Conservation (phyloP, 2,329 filamentous ascomycete species). For the Diaporthe batatas region DNA sequence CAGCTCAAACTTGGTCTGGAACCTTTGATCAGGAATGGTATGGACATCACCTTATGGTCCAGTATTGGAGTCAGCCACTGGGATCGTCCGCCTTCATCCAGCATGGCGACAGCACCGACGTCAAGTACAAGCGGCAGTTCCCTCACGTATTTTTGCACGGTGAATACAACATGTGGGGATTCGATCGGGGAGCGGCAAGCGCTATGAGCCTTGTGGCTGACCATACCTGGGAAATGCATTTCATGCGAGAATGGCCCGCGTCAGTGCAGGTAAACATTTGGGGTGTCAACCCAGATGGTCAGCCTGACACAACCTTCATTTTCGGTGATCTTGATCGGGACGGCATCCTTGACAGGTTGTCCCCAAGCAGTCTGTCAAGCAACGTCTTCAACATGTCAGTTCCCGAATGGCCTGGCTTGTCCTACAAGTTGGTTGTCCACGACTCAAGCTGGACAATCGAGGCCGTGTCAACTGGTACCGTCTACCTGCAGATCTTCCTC, state of each 20-base stretch:
- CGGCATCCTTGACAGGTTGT: constrained; percentile 69
- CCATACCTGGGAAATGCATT: constrained; percentile 68
- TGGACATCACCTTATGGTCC: constrained; percentile 71
- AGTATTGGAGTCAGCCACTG: constrained; percentile 70
- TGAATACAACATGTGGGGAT: constrained; percentile 72
- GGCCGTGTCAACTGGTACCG: constrained; percentile 65
- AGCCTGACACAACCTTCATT: constrained; percentile 69
- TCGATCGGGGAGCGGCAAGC: constrained; percentile 68
- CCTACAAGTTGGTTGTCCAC: constrained; percentile 67
- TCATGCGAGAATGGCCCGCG: constrained; percentile 73
- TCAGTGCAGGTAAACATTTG: constrained; percentile 73
- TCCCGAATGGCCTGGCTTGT: constrained; percentile 66
- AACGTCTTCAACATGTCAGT: constrained; percentile 70
- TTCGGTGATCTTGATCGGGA: constrained; percentile 72
- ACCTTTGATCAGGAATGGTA: constrained; percentile 68
- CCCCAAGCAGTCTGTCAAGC: constrained; percentile 67
- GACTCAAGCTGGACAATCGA: constrained; percentile 66
- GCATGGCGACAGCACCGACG: constrained; percentile 64
- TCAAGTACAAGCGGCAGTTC: constrained; percentile 62
- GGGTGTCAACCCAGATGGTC: constrained; percentile 73
- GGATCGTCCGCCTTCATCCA: constrained; percentile 72
- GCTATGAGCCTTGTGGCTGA: constrained; percentile 61
- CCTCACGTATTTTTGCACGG: constrained; percentile 74
- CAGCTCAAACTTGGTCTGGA: constrained; percentile 67
- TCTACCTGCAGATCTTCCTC: constrained; percentile 64